A percentile compares a stretch with the other conserved stretches of the same genome.
These are phyloP conservation scores for Termitomyces sp. DNA, from an alignment of 768 basidiomycete species.

Conservation along the genomic window DNA sequence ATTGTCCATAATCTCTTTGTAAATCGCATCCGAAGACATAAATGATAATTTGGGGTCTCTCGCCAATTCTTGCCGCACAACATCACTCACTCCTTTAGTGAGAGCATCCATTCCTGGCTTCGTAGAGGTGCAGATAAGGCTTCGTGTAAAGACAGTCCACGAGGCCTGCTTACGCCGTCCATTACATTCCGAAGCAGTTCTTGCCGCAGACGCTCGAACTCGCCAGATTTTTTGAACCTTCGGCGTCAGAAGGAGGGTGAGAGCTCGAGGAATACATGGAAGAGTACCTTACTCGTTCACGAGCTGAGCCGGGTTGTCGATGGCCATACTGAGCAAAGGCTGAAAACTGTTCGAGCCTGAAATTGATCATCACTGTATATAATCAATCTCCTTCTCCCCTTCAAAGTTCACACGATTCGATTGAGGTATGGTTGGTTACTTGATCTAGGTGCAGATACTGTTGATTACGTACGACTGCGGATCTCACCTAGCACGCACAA, in stretches of 20 bases:
- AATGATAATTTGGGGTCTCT: conserved; percentile 50
- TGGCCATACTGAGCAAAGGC: conserved; percentile 29
- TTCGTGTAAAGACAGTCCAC: neutral
- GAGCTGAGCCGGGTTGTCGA: conserved; percentile 53
- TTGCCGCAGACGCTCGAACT: conserved; percentile 67
- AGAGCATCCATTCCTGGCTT: conserved; percentile 51
- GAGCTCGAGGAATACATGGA: neutral
- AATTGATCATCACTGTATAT: neutral
- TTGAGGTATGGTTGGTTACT: neutral
- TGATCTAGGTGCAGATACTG: neutral
- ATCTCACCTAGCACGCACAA: neutral
- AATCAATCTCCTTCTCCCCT: conserved; percentile 7
- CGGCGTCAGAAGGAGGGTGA: neutral
- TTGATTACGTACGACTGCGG: neutral
- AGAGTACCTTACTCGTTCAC: conserved; percentile 51
- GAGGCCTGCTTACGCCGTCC: conserved; percentile 41
- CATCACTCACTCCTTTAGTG: conserved; percentile 54
- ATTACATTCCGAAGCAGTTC: conserved; percentile 61
- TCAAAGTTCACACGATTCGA: neutral
- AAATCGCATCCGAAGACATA: conserved; percentile 44
- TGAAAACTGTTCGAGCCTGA: neutral
- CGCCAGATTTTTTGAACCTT: conserved; percentile 77
- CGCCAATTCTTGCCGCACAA: conserved; percentile 48
- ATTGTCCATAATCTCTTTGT: conserved; percentile 64
- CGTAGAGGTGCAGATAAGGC: neutral